Evolutionary conservation across 2,329 filamentous ascomycete species (phyloP).

Genomic region (Botrytis elliptica): DNA sequence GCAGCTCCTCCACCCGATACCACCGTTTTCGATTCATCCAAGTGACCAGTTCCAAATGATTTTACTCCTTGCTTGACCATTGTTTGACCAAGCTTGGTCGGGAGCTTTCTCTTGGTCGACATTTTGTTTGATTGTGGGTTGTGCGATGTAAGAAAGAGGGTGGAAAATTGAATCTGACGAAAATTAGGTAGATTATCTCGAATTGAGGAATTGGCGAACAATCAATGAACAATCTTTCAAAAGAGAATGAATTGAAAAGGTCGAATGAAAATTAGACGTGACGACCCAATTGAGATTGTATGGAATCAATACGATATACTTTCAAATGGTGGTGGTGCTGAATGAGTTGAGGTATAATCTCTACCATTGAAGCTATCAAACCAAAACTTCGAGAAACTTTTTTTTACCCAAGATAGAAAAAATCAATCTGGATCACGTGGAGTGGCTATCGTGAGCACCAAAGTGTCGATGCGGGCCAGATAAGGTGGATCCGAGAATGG

Average conservation of each 20-base stretch:
- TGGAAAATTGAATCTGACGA: background rate
- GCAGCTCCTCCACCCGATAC: constrained; percentile 44
- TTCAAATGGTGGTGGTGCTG: constrained; percentile 4
- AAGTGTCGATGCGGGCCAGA: background rate
- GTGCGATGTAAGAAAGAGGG: background rate
- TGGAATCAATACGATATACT: background rate
- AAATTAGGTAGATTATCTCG: background rate
- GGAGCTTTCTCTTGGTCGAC: constrained; percentile 61
- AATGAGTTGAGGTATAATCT: constrained; percentile 10
- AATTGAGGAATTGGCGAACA: background rate
- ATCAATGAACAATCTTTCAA: background rate
- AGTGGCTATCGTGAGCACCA: background rate
- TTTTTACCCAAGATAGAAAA: constrained; percentile 19
- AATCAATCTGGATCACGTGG: constrained; percentile 14
- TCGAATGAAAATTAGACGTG: background rate
- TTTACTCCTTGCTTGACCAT: constrained; percentile 54
- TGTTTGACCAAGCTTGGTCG: constrained; percentile 56
- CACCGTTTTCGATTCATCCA: constrained; percentile 59
- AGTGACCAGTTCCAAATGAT: constrained; percentile 48
- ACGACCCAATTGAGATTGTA: background rate
- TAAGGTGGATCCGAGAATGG: background rate
- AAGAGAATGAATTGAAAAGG: background rate
- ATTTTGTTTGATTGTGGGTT: constrained; percentile 39
- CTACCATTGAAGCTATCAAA: constrained; percentile 10
- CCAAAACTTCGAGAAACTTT: constrained; percentile 17